phyloP scores from a whole-genome alignment of 805 yeast species.

The Candida ficus region DNA sequence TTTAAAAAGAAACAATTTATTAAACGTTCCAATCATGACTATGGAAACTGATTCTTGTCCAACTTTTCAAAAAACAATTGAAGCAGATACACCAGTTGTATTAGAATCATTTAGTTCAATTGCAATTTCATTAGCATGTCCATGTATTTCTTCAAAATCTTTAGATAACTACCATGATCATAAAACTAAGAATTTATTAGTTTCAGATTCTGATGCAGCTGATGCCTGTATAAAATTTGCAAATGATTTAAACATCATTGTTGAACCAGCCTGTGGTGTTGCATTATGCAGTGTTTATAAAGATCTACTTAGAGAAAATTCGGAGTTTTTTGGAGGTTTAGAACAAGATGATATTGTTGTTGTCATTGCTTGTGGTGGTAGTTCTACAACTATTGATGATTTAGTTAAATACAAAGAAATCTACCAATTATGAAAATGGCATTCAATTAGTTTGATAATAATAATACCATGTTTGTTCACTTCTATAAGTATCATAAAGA shows the following conservation, averaged over 20 bases:
- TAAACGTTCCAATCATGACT: conserved; percentile 39
- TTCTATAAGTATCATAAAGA: too few relatives aligned
- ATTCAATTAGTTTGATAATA: too few relatives aligned
- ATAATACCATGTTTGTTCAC: too few relatives aligned
- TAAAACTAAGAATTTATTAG: conserved; percentile 36
- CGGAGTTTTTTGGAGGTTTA: conserved; percentile 28
- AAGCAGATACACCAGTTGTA: conserved; percentile 37
- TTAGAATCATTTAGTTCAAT: conserved; percentile 44
- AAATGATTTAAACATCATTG: conserved; percentile 42
- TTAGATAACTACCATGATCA: conserved; percentile 39
- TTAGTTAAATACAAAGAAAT: conserved; percentile 14
- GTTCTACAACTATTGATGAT: conserved; percentile 30
- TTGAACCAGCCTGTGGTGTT: conserved; percentile 76
- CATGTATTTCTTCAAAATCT: conserved; percentile 46
- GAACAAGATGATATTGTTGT: conserved; percentile 40
- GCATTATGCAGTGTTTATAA: conserved; percentile 49
- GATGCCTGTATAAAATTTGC: conserved; percentile 46
- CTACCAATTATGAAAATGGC: conserved; percentile 10
- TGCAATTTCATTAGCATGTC: conserved; percentile 63
- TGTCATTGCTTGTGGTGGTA: conserved; percentile 57
- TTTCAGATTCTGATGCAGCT: conserved; percentile 53
- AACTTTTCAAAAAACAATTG: conserved; percentile 47
- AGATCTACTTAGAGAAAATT: conserved; percentile 26
- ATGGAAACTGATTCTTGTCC: conserved; percentile 62
- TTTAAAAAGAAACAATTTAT: conserved; percentile 29